Conservation (phyloP, 225 moss, liverwort and hornwort species). For the Sphagnum contortum region DNA sequence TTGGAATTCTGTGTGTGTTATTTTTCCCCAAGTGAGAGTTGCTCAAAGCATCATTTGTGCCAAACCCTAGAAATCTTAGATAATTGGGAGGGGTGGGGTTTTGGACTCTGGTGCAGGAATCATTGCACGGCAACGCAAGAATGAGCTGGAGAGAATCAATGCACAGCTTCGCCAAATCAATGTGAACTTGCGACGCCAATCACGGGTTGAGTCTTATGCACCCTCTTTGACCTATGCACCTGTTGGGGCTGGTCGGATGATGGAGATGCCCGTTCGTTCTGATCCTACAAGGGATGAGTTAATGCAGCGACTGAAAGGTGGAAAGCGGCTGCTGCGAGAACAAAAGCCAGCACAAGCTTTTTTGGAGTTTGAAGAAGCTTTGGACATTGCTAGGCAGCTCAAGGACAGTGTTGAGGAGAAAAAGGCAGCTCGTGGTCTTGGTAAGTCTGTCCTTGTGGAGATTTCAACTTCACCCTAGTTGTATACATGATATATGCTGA, state of each 20-base stretch:
- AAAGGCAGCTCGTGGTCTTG: constrained; percentile 88
- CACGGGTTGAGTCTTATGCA: constrained; percentile 89
- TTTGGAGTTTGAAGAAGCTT: constrained; percentile 56
- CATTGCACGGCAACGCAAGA: constrained; percentile 83
- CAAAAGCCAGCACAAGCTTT: constrained; percentile 59
- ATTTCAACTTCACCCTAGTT: too few relatives aligned
- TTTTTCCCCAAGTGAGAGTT: too few relatives aligned
- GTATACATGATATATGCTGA: too few relatives aligned
- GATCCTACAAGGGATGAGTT: constrained; percentile 52
- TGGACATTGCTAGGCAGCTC: constrained; percentile 45
- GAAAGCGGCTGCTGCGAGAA: constrained; percentile 83
- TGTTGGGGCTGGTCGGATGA: constrained; percentile 52
- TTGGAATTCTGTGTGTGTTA: too few relatives aligned
- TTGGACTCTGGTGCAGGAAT: constrained; percentile 36
- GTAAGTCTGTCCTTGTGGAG: constrained; percentile 24
- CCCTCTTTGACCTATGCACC: constrained; percentile 94
- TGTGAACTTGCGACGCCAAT: constrained; percentile 73
- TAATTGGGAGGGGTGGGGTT: too few relatives aligned
- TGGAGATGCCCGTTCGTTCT: constrained; percentile 35
- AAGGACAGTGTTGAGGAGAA: constrained; percentile 82
- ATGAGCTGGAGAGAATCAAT: constrained; percentile 82
- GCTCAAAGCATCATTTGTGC: too few relatives aligned
- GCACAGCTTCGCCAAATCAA: constrained; percentile 90
- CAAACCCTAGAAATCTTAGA: too few relatives aligned
- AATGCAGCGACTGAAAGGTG: constrained; percentile 54